These are phyloP conservation scores for Mycosphaerella sp. DNA, from an alignment of 2,329 filamentous ascomycete species.

Conservation along the genomic window DNA sequence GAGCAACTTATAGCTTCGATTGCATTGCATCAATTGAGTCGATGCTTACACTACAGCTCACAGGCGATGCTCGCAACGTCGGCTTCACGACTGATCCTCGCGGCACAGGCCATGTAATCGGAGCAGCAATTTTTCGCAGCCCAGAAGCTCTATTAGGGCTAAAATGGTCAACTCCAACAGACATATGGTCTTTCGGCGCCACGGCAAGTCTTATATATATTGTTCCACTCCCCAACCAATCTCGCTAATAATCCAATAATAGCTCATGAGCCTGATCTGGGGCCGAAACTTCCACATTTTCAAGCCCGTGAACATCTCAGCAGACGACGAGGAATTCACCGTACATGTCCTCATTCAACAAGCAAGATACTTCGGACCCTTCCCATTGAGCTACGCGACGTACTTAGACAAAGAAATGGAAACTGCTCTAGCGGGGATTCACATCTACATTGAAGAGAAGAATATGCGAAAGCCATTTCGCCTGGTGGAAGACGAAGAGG, in stretches of 20 bases:
- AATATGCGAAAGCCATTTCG: slow-evolving; percentile 25
- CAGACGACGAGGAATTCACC: slow-evolving; percentile 26
- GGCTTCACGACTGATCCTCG: slow-evolving; percentile 18
- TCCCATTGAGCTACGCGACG: slow-evolving; percentile 24
- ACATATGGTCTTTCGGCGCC: slow-evolving; percentile 40
- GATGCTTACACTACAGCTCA: slow-evolving; percentile 1
- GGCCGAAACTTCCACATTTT: slow-evolving; percentile 29
- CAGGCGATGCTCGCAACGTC: slow-evolving; percentile 12
- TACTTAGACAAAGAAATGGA: slow-evolving; percentile 22
- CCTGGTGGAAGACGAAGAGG: slow-evolving; percentile 26
- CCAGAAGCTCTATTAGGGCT: slow-evolving; percentile 34
- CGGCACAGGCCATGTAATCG: slow-evolving; percentile 29
- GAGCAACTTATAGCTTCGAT: slow-evolving; percentile 1
- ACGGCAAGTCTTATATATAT: slow-evolving; percentile 27
- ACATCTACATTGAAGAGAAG: slow-evolving; percentile 15
- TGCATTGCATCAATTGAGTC: slow-evolving; percentile 2
- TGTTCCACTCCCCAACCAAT: not conserved
- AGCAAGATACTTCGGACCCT: slow-evolving; percentile 27
- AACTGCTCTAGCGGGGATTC: slow-evolving; percentile 13
- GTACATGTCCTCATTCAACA: slow-evolving; percentile 26
- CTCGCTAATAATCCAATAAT: slow-evolving; percentile 4
- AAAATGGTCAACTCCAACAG: slow-evolving; percentile 36
- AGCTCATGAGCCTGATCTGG: slow-evolving; percentile 31
- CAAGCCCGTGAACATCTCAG: slow-evolving; percentile 20
- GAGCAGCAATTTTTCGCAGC: slow-evolving; percentile 37